These are phyloP conservation scores for Blastocystis sp. DNA, from an alignment of 352 stramenopile species.

Conservation along the genomic window DNA sequence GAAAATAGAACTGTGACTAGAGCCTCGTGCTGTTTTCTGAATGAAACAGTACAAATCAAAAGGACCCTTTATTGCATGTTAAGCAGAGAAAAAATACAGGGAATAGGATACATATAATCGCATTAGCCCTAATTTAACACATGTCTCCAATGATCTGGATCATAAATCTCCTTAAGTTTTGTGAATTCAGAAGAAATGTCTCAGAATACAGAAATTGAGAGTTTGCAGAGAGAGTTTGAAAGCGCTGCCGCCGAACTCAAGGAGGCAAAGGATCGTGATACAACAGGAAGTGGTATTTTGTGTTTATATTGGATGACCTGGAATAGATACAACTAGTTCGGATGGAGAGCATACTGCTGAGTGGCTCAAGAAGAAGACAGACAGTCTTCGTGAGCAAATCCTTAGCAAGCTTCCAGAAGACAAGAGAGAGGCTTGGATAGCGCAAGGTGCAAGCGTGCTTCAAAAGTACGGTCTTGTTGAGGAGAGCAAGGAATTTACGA, in stretches of 20 bases:
- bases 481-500: slow-evolving; percentile 55
- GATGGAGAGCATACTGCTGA: slow-evolving; percentile 60
- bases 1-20: too few relatives aligned
- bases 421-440: slow-evolving; percentile 60
- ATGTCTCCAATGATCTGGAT: background rate
- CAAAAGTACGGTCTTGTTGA: slow-evolving; percentile 59
- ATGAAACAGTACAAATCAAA: too few relatives aligned
- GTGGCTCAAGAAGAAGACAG: slow-evolving; percentile 61
- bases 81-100: background rate
- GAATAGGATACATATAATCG: background rate
- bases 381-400: slow-evolving; percentile 54
- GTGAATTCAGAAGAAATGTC: slow-evolving; percentile 18
- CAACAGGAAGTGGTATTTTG: slow-evolving; percentile 58
- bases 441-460: slow-evolving; percentile 38
- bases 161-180: background rate
- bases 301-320: background rate
- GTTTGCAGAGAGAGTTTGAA: slow-evolving; percentile 60
- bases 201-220: slow-evolving; percentile 58
- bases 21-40: too few relatives aligned
- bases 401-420: slow-evolving; percentile 57
- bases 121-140: background rate
- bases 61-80: too few relatives aligned
- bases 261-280: slow-evolving; percentile 50
- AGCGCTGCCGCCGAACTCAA: slow-evolving; percentile 57
- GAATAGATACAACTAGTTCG: slow-evolving; percentile 57